Base-by-base conservation (phyloP, 306 rosid species). In the Prosopis cineraria region DNA sequence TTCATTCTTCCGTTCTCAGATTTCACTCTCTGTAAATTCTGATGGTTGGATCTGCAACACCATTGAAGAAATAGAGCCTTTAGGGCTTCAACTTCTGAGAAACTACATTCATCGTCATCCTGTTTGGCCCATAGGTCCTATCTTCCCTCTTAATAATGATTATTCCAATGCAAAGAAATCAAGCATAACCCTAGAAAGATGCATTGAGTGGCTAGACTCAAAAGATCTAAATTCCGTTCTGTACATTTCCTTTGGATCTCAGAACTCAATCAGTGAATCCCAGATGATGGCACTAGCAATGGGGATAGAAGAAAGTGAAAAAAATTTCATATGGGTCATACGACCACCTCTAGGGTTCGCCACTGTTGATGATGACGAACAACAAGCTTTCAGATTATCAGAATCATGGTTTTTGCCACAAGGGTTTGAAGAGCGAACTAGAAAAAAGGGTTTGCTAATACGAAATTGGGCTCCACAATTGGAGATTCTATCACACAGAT, bases 221-320 rank as follows among this genome's bases (percentile, higher is more conserved):
- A 80, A 84, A 4, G 67, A 41, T 14, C 72, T 72, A 1, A 63
- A 34, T 7, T 91, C 94, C 7, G 93, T 93, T 78, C 40, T 93
- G 7, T 91, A 88, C 78, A 74, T 93, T 43, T 91, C 89, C 3
- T 93, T 93, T 67, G 98, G 97, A 10, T 93, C 98, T 12, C 97
- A 90, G 85, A 91, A 89, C 85, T 88, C 93, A 0, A 87, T 93
- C 24, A 77, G 77, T 48, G 82, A 80, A 0, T 45, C 84, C 65
- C 91, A 88, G 16, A 91, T 93, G 97, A 84, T 85, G 91, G 93
- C 88, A 7, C 63, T 93, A 43, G 97, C 98, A 1, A 59, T 47
- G 1, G 98, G 94, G 0, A 77, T 91, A 75, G 98, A 93, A 77
- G 71, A 76, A 36, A 89, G 93, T 65, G 82, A 73, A 0, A 87